These are phyloP conservation scores for Staphylotrichum longicolle DNA, from an alignment of 495 filamentous ascomycete species.

Conservation along the genomic window DNA sequence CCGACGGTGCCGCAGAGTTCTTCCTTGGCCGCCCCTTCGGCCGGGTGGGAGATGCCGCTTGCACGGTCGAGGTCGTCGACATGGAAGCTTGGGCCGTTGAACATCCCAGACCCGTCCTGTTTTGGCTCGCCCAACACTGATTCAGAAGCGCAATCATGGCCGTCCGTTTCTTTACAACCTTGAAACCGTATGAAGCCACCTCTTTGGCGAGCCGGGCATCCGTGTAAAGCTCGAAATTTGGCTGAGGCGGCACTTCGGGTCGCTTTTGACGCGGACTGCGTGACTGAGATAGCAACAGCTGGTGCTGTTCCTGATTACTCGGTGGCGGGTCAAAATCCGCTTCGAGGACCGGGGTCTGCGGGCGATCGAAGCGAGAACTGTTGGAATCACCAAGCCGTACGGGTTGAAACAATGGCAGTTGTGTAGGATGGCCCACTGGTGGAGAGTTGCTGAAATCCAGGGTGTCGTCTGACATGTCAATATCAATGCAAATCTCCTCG, in stretches of 20 bases:
- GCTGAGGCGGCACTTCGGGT: constrained; percentile 33
- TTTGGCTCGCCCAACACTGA: constrained; percentile 66
- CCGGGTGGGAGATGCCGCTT: constrained; percentile 31
- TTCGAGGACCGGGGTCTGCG: not conserved
- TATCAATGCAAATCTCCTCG: constrained; percentile 12
- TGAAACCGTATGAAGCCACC: constrained; percentile 68
- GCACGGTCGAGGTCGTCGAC: constrained; percentile 26
- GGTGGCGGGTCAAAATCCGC: constrained; percentile 33
- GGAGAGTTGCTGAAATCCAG: constrained; percentile 8
- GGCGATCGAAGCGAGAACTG: not conserved
- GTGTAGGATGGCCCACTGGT: not conserved
- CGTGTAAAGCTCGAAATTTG: constrained; percentile 63
- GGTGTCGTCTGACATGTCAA: constrained; percentile 17
- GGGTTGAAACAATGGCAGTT: not conserved
- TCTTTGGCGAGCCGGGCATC: constrained; percentile 62
- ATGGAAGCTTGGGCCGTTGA: constrained; percentile 14
- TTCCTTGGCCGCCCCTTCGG: constrained; percentile 49
- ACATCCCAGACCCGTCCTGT: constrained; percentile 14
- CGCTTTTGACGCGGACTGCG: constrained; percentile 11
- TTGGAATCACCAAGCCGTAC: not conserved
- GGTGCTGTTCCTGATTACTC: constrained; percentile 35
- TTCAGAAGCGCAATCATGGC: constrained; percentile 70
- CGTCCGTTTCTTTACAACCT: constrained; percentile 64
- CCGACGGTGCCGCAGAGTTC: constrained; percentile 18
- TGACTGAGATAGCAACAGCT: constrained; percentile 26